Conservation (phyloP, 208 protist species). For the Tritrichomonas musculus region DNA sequence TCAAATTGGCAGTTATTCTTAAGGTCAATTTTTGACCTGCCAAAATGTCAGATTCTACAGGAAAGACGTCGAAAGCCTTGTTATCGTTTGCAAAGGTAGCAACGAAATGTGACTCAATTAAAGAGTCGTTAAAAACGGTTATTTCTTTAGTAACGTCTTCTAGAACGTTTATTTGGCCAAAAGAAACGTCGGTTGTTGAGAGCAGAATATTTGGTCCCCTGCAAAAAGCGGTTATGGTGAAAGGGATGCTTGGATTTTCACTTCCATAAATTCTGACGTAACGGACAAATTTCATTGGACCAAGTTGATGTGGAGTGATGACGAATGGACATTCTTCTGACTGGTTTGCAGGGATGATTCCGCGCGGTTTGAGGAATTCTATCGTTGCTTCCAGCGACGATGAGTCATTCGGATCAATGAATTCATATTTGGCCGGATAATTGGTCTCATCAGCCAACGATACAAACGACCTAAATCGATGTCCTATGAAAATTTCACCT, state of each 20-base stretch:
- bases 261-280: background rate
- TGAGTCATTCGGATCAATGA: background rate
- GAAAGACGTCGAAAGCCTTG: background rate
- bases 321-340: background rate
- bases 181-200: background rate
- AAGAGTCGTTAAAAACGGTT: background rate
- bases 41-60: background rate
- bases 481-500: background rate
- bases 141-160: background rate
- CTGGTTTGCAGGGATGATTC: background rate
- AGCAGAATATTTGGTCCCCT: background rate
- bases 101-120: background rate
- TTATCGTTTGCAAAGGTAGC: background rate
- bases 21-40: background rate
- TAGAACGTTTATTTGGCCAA: background rate
- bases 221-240: background rate
- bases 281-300: background rate
- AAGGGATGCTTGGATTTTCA: background rate
- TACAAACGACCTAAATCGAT: background rate
- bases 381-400: background rate
- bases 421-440: slow-evolving; percentile 25
- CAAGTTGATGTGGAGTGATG: background rate
- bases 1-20: background rate
- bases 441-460: background rate
- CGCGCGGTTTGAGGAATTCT: background rate